Base-by-base conservation (phyloP, 164 flowering plant species). In the Umbellularia californica region DNA sequence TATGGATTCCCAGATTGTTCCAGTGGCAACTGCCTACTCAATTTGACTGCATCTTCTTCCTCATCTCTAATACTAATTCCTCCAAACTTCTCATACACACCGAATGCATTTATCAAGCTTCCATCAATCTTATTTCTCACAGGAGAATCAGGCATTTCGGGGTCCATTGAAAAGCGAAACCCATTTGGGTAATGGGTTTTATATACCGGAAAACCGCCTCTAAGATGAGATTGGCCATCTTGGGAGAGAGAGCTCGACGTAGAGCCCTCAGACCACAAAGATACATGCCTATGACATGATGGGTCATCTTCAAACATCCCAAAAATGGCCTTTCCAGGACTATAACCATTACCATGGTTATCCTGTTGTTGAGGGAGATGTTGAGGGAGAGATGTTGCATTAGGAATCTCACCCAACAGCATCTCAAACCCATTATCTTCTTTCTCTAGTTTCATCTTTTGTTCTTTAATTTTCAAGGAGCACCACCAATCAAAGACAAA, bases 321-420 rank as follows among this genome's bases (percentile, higher is more conserved):
- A 71, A 52, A 41, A 75, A 47, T 70, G 51, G 22, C 58, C 27
- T 58, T 81, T 17, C 67, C 2, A 62, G 65, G 30, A 74, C 19
- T 60, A 67, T 27, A 58, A 27, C 50, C 47, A 58, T 58, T 66
- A 14, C 23, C 47, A 71, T 22, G 72, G 75, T 33, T 75, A 70
- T 71, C 65, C 65, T 30, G 64, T 3, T 52, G 63, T 12, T 58
- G 66, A 51, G 58, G 47, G 30, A 65, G 70, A 69, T 58, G 75
- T 62, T 24, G 74, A 72, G 73, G 75, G 23, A 71, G 68, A 30
- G 83, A 81, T 71, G 82, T 74, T 69, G 76, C 84, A 76, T 80
- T 82, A 68, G 81, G 82, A 77, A 81, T 81, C 83, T 80, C 83
- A 55, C 64, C 78, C 79, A 83, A 83, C 66, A 84, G 72, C 78